Percentiles rank a stretch among this genome's conserved stretches.
phyloP scores from a whole-genome alignment of 352 stramenopile species.

The Phytophthora tubulina region DNA sequence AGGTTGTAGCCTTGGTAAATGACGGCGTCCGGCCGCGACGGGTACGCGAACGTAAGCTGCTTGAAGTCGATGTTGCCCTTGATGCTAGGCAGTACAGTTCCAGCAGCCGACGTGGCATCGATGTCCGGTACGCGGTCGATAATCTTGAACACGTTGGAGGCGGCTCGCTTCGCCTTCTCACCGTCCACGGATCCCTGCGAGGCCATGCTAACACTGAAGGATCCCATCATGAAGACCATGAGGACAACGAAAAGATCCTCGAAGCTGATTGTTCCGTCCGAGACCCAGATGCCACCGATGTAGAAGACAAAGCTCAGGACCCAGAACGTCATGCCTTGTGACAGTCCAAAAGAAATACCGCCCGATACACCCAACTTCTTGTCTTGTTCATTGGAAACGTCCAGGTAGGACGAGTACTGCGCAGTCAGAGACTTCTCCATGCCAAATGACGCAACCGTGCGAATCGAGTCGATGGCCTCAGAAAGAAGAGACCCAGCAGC shows the following conservation, averaged over 20 bases:
- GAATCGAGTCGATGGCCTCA: constrained; percentile 62
- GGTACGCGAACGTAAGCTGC: constrained; percentile 92
- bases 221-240: constrained; percentile 54
- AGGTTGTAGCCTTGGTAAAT: constrained; percentile 89
- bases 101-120: constrained; percentile 34
- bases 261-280: constrained; percentile 51
- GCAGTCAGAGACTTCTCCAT: constrained; percentile 47
- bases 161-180: constrained; percentile 67
- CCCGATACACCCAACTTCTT: constrained; percentile 42
- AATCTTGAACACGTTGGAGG: constrained; percentile 78
- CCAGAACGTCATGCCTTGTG: constrained; percentile 59
- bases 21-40: constrained; percentile 68
- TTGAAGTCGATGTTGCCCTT: constrained; percentile 82
- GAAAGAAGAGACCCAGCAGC: constrained; percentile 49
- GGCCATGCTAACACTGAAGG: constrained; percentile 66
- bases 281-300: constrained; percentile 58
- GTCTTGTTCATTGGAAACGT: constrained; percentile 44
- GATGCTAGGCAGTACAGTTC: constrained; percentile 31
- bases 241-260: constrained; percentile 62
- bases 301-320: constrained; percentile 67
- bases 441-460: constrained; percentile 62
- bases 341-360: constrained; percentile 56
- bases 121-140: constrained; percentile 74
- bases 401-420: constrained; percentile 41
- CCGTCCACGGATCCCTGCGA: constrained; percentile 58